Evolutionary conservation across 2,329 filamentous ascomycete genomes (phyloP), one percentile per base, ranked within the genome.

Genomic region (Curvularia sp.): DNA sequence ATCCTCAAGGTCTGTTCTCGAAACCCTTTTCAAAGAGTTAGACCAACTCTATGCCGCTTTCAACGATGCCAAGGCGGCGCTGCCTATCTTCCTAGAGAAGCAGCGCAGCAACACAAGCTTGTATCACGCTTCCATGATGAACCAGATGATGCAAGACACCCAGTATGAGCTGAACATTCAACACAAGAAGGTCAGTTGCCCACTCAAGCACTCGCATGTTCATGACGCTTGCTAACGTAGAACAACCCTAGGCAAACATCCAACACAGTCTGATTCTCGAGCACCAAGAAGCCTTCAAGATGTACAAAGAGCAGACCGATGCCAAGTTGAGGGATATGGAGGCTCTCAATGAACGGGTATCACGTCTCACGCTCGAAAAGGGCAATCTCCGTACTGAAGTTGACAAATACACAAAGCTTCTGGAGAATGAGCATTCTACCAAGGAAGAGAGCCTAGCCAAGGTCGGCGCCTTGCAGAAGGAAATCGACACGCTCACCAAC

Each of bases 311-410:
- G 7, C 55, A 64, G 43, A 62, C 61, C 7, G 55, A 48, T 18
- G 18, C 42, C 2, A 70, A 71, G 55, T 54, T 75, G 7, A 59
- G 69, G 35, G 60, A 72, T 24, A 33, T 70, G 12, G 58, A 58
- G 2, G 62, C 64, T 9, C 57, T 73, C 8, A 58, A 68, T 18
- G 72, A 72, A 52, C 64, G 63, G 4, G 44, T 66, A 3, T 72
- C 72, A 15, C 68, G 72, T 18, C 61, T 75, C 10, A 69, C 62
- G 2, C 63, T 76, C 1, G 70, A 73, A 43, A 71, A 71, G 28
- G 71, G 70, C 39, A 63, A 71, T 28, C 63, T 75, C 15, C 63
- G 59, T 15, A 62, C 58, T 5, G 72, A 75, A 59, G 48, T 75
- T 0, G 65, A 69, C 35, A 67, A 59, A 10, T 62, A 58, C 38